Evolutionary conservation across 2,329 filamentous ascomycete genomes (phyloP).

Genomic region (Aspergillus novoparasiticus): DNA sequence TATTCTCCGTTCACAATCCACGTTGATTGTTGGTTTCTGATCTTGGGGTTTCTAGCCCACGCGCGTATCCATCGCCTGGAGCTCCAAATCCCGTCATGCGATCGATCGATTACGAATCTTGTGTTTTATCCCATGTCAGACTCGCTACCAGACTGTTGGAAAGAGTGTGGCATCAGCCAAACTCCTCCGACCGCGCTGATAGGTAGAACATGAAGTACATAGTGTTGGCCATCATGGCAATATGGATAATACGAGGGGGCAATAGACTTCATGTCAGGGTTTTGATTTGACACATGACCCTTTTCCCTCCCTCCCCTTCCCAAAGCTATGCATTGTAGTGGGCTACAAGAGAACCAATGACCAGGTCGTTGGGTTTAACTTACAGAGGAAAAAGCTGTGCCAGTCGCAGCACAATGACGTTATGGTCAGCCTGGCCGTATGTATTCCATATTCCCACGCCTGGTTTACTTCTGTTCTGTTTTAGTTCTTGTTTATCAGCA

Average conservation of each 20-base stretch:
- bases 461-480: background rate
- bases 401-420: constrained; percentile 6
- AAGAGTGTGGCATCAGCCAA: background rate
- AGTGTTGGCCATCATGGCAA: background rate
- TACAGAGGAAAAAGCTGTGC: background rate
- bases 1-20: background rate
- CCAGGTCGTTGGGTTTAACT: constrained; percentile 21
- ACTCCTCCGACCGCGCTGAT: background rate
- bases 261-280: background rate
- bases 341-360: constrained; percentile 18
- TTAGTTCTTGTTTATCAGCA: background rate
- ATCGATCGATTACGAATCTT: constrained; percentile 12
- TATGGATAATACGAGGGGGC: constrained; percentile 7
- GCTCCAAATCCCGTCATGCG: constrained; percentile 11
- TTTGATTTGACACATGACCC: constrained; percentile 18
- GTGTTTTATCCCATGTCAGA: background rate
- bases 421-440: background rate
- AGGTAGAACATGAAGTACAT: background rate
- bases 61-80: background rate
- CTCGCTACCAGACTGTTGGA: background rate
- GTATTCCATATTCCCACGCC: background rate
- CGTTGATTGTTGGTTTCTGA: background rate
- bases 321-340: background rate
- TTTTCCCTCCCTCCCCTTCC: background rate
- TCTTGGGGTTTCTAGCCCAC: background rate